These are phyloP conservation scores for Pleodorina starrii DNA, from an alignment of 139 green algal species.

Conservation along the genomic window DNA sequence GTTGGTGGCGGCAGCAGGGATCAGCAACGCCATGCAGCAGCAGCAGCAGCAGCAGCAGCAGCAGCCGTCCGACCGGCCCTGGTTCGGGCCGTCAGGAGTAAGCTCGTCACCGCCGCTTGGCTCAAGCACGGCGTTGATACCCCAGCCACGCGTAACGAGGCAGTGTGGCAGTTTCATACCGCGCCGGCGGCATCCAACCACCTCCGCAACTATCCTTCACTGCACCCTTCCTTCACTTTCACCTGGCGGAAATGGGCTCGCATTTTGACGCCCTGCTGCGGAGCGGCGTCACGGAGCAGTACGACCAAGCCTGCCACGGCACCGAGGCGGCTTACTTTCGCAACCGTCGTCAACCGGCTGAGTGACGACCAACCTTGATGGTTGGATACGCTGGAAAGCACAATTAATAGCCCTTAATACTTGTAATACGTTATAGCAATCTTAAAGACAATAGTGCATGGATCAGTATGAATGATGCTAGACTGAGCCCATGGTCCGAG, in stretches of 20 bases:
- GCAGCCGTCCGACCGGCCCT: background rate
- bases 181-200: background rate
- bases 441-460: no score
- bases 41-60: no score
- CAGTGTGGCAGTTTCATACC: background rate
- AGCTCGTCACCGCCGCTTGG: background rate
- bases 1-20: no score
- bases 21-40: no score
- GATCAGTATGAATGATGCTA: no score
- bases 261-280: background rate
- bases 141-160: background rate
- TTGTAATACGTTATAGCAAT: no score
- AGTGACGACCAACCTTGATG: no score
- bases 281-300: background rate
- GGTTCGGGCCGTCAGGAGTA: background rate
- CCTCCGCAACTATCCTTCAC: background rate
- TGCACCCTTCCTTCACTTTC: no score
- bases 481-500: no score
- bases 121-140: background rate
- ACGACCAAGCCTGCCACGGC: background rate
- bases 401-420: no score
- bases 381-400: no score
- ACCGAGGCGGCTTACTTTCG: background rate
- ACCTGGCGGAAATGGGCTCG: background rate
- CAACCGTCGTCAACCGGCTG: conserved; percentile 5